Conservation (phyloP, 345 rosid genomes). For the Pugionium dolabratum region DNA sequence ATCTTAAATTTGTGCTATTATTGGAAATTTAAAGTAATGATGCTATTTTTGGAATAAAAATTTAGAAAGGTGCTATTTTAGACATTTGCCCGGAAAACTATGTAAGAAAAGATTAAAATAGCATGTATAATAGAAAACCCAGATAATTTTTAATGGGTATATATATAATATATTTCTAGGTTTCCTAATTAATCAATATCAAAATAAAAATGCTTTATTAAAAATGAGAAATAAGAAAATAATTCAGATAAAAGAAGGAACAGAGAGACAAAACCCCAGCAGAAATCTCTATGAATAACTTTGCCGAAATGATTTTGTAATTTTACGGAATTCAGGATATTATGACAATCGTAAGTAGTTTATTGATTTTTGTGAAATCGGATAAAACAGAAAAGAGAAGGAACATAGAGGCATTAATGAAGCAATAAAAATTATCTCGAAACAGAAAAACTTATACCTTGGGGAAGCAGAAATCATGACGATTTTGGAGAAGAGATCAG, state of each 20-base stretch:
- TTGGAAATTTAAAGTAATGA: too few species aligned
- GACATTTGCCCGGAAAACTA: too few species aligned
- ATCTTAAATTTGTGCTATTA: too few species aligned
- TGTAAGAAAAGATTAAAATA: not conserved
- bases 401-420: not conserved
- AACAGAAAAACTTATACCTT: conserved; percentile 46
- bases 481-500: conserved; percentile 74
- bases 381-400: conserved; percentile 7
- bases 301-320: not conserved
- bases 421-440: not conserved
- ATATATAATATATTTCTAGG: not conserved
- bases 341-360: not conserved
- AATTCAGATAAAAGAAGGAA: conserved; percentile 1
- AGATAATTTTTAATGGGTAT: too few species aligned
- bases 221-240: not conserved
- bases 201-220: not conserved
- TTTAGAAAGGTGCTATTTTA: too few species aligned
- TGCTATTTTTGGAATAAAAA: too few species aligned
- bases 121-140: not conserved
- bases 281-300: not conserved
- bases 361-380: not conserved
- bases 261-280: not conserved
- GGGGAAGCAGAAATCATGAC: conserved; percentile 76
- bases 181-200: not conserved
- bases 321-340: not conserved